These are phyloP conservation scores for Alternaria rosae DNA, from an alignment of 2,329 filamentous ascomycete species.

Conservation along the genomic window DNA sequence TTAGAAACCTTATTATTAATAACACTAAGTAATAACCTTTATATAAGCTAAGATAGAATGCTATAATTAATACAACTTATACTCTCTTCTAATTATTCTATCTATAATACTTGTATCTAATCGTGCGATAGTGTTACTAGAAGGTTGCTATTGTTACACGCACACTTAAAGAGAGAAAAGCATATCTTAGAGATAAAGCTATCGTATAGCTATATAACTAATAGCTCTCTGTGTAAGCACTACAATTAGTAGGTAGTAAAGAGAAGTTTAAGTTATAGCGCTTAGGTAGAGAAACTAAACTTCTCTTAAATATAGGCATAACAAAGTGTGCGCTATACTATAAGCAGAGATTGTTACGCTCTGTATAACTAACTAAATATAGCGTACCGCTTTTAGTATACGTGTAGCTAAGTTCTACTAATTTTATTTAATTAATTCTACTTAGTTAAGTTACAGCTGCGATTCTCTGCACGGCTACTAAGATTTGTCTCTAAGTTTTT, in stretches of 20 bases:
- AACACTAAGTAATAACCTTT: background rate
- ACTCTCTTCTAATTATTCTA: background rate
- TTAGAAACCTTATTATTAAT: background rate
- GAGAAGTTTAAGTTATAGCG: background rate
- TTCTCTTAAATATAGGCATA: background rate
- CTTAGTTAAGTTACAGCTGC: background rate
- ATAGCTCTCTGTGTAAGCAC: background rate
- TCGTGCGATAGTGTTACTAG: background rate
- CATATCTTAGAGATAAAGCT: background rate
- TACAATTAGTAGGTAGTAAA: background rate
- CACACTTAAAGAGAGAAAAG: background rate
- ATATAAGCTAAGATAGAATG: background rate
- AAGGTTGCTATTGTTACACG: background rate
- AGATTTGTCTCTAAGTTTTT: conserved; percentile 10
- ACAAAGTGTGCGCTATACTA: background rate
- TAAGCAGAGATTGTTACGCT: background rate
- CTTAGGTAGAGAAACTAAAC: background rate
- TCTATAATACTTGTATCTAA: background rate
- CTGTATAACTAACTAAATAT: background rate
- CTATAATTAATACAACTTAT: background rate
- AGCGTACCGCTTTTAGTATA: background rate
- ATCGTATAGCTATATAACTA: background rate
- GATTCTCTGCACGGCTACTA: background rate
- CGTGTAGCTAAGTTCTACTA: background rate
- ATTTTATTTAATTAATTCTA: background rate